Conservation (phyloP, 2,329 filamentous ascomycete species). For the Aspergillus sp. region DNA sequence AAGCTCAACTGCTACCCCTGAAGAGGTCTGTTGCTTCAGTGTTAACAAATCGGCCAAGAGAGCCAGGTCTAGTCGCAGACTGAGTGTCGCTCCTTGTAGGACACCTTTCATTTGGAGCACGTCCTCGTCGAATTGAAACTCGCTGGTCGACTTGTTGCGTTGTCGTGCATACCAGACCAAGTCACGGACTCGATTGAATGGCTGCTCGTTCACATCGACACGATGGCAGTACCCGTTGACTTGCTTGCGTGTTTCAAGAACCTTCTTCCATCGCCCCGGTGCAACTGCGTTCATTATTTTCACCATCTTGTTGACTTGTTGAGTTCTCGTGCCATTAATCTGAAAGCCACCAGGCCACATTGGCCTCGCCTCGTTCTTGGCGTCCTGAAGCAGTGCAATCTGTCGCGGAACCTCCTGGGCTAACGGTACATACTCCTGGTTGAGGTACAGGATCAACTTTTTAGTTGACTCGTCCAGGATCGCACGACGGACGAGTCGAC, state of each 20-base stretch:
- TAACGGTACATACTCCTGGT: conserved; percentile 36
- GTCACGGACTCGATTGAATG: conserved; percentile 28
- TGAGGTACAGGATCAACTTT: conserved; percentile 53
- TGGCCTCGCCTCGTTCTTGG: neutral
- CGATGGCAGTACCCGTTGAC: conserved; percentile 23
- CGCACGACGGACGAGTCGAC: conserved; percentile 52
- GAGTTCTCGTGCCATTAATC: conserved; percentile 8
- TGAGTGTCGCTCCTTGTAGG: conserved; percentile 39
- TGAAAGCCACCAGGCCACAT: neutral
- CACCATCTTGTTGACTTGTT: conserved; percentile 19
- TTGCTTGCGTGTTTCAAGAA: conserved; percentile 20
- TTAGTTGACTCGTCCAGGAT: conserved; percentile 57
- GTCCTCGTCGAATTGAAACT: conserved; percentile 18
- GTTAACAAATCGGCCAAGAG: conserved; percentile 40
- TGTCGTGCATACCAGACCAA: conserved; percentile 27
- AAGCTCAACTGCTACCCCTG: no score
- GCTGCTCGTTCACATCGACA: conserved; percentile 33
- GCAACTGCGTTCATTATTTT: conserved; percentile 10
- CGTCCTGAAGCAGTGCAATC: conserved; percentile 19
- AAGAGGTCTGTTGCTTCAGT: conserved; percentile 2
- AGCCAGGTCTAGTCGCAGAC: conserved; percentile 43
- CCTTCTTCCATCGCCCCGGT: conserved; percentile 15
- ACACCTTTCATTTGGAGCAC: conserved; percentile 30
- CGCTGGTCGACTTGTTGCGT: conserved; percentile 14
- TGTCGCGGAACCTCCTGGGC: conserved; percentile 22